Conservation (phyloP, 176 grass and related monocot genomes). For the Hordeum vulgare region DNA sequence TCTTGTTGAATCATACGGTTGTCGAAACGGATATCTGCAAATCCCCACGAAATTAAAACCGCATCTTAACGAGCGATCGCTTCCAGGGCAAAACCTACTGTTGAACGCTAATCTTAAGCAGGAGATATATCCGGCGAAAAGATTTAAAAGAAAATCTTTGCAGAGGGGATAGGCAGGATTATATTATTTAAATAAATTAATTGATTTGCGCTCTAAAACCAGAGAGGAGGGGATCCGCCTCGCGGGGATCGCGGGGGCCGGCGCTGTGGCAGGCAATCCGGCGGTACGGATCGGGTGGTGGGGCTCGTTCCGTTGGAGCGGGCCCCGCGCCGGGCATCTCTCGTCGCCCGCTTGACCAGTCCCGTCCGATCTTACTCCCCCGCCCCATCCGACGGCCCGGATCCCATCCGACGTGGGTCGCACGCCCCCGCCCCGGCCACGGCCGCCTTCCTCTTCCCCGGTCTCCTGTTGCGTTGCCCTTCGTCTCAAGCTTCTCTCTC, state of each 20-base stretch:
- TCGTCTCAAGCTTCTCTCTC: background rate
- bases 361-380: conserved; percentile 33
- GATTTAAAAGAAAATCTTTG: background rate
- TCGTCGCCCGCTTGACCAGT: background rate
- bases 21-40: background rate
- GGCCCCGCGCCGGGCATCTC: conserved; percentile 19
- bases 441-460: background rate
- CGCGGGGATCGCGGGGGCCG: background rate
- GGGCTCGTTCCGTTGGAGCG: conserved; percentile 33
- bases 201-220: background rate
- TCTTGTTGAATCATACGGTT: background rate
- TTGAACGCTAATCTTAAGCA: too few species aligned
- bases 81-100: too few species aligned
- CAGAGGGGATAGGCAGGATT: background rate
- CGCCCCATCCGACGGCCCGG: conserved; percentile 38
- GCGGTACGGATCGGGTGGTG: conserved; percentile 38
- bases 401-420: background rate
- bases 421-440: conserved; percentile 12
- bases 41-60: background rate
- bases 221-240: background rate
- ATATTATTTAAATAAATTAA: too few species aligned
- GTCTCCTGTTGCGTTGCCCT: background rate
- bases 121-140: too few species aligned
- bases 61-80: background rate
- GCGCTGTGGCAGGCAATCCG: conserved; percentile 12